These are phyloP conservation scores for Phallus indusiatus DNA, from an alignment of 768 basidiomycete species.

Conservation along the genomic window DNA sequence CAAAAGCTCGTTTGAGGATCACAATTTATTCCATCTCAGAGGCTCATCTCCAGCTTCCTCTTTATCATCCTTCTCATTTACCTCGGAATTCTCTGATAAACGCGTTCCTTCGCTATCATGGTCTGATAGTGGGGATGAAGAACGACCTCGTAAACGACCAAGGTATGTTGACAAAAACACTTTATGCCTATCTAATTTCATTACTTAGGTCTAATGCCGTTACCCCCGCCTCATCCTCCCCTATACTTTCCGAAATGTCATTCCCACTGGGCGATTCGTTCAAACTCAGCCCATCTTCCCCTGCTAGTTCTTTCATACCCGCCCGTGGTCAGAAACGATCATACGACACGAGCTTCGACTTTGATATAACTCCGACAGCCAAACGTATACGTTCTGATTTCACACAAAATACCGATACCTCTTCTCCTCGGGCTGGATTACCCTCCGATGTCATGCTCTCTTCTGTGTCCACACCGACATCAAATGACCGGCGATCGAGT, in stretches of 20 bases:
- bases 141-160: conserved; percentile 5
- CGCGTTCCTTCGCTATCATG: conserved; percentile 6
- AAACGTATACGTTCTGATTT: not conserved
- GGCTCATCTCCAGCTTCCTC: conserved; percentile 1
- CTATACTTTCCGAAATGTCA: not conserved
- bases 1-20: not conserved
- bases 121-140: conserved; percentile 8
- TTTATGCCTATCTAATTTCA: not conserved
- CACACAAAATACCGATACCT: not conserved
- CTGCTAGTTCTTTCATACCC: not conserved
- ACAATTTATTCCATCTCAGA: not conserved
- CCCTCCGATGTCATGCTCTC: not conserved
- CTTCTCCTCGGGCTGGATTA: not conserved
- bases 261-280: not conserved
- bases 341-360: not conserved
- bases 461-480: not conserved
- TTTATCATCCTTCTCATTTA: not conserved
- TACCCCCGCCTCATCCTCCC: not conserved
- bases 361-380: too few relatives aligned
- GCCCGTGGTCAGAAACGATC: conserved; percentile 2
- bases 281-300: not conserved
- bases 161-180: not conserved
- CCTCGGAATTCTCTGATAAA: not conserved
- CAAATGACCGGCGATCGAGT: not conserved
- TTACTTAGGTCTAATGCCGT: not conserved